Evolutionary conservation across 2,329 filamentous ascomycete genomes (phyloP), one percentile per base, ranked within the genome.

Genomic region (Phoma sp.): DNA sequence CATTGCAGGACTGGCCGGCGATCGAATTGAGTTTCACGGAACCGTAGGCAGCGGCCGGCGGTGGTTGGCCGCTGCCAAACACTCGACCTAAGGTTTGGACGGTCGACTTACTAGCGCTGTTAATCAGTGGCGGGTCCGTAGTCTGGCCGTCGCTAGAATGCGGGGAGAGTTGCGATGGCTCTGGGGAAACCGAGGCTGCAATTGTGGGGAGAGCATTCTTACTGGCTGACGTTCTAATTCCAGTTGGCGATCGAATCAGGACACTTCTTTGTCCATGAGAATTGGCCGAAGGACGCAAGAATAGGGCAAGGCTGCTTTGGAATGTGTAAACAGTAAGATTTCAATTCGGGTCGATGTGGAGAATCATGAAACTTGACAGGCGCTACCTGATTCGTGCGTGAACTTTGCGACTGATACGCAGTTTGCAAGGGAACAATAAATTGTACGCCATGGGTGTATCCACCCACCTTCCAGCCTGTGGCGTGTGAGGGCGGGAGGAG

Each of bases 21-120:
- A 49, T 54, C 51, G 39, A 54, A 49, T 54, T 49, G 51, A 7
- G 51, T 34, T 26, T 46, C 45, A 29, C 51, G 45, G 51, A 45
- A 23, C 18, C 0, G 14, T 11, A 18, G 7, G 39, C 51, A 40
- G 51, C n/a, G 29, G 18, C 28, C 23, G 26, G 14, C 9, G 26
- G 28, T 54, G 51, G 51, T 21, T 30, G 28, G n/a, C 15, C 28
- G 14, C 33, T 39, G 20, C 33, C 28, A 28, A 17, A 46, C 15
- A 25, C 45, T 29, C n/a, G 18, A 6, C 11, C 43, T 36, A 54
- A 42, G 23, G 34, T 40, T 40, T 46, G 5, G 39, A 26, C 46
- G 33, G 51, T 23, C 34, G 11, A 11, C 2, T 6, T 4, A 30
- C 29, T 54, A 54, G 45, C 49, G 39, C 45, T 40, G 40, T 39